Conservation (phyloP, 169 alveolate species). For the Babesia ovata region DNA sequence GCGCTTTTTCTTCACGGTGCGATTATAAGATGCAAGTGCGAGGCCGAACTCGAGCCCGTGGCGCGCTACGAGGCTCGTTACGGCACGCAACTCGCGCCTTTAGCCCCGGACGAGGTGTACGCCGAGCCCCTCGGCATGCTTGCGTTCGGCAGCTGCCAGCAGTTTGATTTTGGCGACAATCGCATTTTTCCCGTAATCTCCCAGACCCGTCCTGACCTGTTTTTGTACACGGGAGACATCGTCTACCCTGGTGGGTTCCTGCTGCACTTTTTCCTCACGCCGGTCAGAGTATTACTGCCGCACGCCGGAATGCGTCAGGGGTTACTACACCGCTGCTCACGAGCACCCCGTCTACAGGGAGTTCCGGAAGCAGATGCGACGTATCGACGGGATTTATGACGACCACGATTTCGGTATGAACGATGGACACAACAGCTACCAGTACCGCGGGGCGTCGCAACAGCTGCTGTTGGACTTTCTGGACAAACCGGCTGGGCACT, state of each 20-base stretch:
- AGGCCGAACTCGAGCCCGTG: neutral
- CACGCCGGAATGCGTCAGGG: constrained; percentile 59
- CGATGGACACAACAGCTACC: constrained; percentile 75
- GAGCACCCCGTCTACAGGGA: constrained; percentile 51
- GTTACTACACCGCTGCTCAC: constrained; percentile 56
- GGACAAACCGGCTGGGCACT: constrained; percentile 75
- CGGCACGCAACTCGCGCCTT: constrained; percentile 1
- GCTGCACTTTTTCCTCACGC: neutral
- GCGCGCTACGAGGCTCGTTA: constrained; percentile 22
- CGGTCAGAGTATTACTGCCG: constrained; percentile 57
- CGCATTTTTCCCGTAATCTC: constrained; percentile 31
- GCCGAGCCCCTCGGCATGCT: constrained; percentile 39
- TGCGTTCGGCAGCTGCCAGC: constrained; percentile 70
- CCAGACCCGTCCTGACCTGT: constrained; percentile 72
- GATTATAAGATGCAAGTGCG: too few relatives aligned
- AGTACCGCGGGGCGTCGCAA: constrained; percentile 67
- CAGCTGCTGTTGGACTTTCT: constrained; percentile 73
- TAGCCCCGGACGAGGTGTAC: constrained; percentile 39
- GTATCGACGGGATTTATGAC: constrained; percentile 82
- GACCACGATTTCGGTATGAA: constrained; percentile 84
- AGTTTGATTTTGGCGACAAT: constrained; percentile 19
- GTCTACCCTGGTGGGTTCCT: constrained; percentile 69
- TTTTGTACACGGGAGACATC: constrained; percentile 82
- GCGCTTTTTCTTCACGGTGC: too few relatives aligned
- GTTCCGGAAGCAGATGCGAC: constrained; percentile 44